These are phyloP conservation scores for Hydrangea macrophylla DNA, from an alignment of 148 eudicot species.

Conservation along the genomic window DNA sequence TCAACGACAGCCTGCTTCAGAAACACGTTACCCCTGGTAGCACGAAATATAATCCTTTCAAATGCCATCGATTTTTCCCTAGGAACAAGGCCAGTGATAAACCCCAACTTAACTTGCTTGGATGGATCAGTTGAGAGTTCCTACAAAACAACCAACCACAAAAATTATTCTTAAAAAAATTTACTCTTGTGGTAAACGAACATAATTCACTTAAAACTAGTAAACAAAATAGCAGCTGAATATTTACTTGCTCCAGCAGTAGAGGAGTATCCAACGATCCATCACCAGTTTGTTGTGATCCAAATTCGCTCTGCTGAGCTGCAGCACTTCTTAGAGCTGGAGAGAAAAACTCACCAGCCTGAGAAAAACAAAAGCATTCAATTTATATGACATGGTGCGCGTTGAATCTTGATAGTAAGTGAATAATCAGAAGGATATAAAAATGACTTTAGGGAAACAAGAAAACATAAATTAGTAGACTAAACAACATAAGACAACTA, in stretches of 20 bases:
- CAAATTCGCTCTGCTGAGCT: constrained; percentile 68
- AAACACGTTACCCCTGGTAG: constrained; percentile 95
- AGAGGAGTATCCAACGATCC: constrained; percentile 84
- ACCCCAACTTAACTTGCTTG: constrained; percentile 86
- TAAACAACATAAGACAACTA: too few species aligned
- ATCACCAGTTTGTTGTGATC: constrained; percentile 54
- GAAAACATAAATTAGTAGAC: too few species aligned
- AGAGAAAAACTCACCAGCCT: constrained; percentile 90
- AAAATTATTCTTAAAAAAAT: not conserved
- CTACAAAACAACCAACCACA: constrained; percentile 32
- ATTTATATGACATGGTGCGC: not conserved
- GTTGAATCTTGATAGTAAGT: constrained; percentile 2
- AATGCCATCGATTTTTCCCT: constrained; percentile 85
- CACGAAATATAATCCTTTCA: constrained; percentile 97
- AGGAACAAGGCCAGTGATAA: constrained; percentile 82
- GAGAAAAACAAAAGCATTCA: constrained; percentile 3
- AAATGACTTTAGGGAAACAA: not conserved
- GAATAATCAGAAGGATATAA: not conserved
- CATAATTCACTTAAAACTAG: not conserved
- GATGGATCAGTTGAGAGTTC: constrained; percentile 61
- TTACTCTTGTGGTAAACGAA: constrained; percentile 10
- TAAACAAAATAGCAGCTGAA: constrained; percentile 11
- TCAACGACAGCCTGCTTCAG: constrained; percentile 67
- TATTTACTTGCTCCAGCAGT: constrained; percentile 55
- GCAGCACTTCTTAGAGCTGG: constrained; percentile 71